Base-by-base conservation (phyloP, 2,329 filamentous ascomycete species). In the Dactylellina drechsleri region DNA sequence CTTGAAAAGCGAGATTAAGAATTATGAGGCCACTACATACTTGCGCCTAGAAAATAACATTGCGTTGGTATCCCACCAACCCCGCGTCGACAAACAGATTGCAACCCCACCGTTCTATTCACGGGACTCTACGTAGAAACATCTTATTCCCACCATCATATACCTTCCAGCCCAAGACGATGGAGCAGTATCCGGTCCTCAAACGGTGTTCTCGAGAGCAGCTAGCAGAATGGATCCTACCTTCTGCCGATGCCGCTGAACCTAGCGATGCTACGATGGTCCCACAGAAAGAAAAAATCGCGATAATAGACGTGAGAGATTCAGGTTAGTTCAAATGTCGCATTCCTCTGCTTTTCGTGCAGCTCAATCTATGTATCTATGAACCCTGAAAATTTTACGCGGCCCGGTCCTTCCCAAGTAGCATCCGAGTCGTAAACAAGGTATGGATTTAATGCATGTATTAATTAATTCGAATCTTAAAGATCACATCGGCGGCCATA, bases 291-390 rank as follows among this genome's bases (percentile, higher is more conserved):
- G 47, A 59, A 26, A 73, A 66, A 23, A 85, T 93, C 68, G 92
- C 92, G 8, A 85, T 98, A 43, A 87, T 98, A 71, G 95, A 98
- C 81, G 95, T 98, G 6, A 89, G 95, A 70, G 95, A 97, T 81
- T 89, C 89, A 78, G 90, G 90, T 91, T 82, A 65, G 83, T 80
- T 50, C 70, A 23, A 6, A 52, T 57, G 6, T 28, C 12, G 5
- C 43, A 7, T n/a, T 18, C 43, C 6, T 16, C 3, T 47, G 13
- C 15, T 13, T 52, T 7, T 52, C 16, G 1, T 52, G 5, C 16
- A 18, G 23, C 16, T 47, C 43, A 16, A 47, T n/a, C 3, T 2
- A 47, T 18, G 13, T 13, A n/a, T 47, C 43, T 16, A 10, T n/a
- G 2, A 12, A 47, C 1, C 1, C 13, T 2, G 3, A 16, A 10